Base-by-base conservation (phyloP, 2,329 filamentous ascomycete genomes). In the Fusarium azukiicola region DNA sequence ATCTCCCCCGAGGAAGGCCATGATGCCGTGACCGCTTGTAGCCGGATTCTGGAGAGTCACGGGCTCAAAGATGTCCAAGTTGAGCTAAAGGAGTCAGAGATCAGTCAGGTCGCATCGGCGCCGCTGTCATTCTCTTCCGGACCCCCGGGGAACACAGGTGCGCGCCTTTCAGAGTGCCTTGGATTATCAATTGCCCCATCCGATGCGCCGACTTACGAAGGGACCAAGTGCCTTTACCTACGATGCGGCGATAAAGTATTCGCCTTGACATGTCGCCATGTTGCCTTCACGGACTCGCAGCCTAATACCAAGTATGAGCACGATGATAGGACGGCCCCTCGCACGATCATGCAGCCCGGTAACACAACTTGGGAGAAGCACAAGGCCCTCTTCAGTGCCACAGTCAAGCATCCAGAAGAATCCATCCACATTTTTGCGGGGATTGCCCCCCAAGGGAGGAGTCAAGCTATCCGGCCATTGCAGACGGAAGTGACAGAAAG, bases 151-250 rank as follows among this genome's bases (percentile, higher is more conserved):
- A 27, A 6, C n/a, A 23, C 44, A 10, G 2, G 38, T 13, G 32
- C 8, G 3, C 21, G n/a, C 13, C 44, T 66, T 6, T 71, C 74
- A 0, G 46, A 69, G 27, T 74, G 50, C 54, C 19, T 49, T 19
- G 74, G 71, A 8, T 11, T 50, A 10, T 40, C 44, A 2, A 73
- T 76, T 58, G 71, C 50, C 9, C 12, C 61, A 12, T 71, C 19
- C 5, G 46, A 71, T 5, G 9, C 21, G 12, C 67, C 54, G 11
- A 23, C 4, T 17, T 21, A 40, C 21, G 52, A 66, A n/a, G 74
- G 71, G 16, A 76, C 71, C 17, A 76, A 73, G 54, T 63, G 71
- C 11, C 50, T 74, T 19, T 74, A 74, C 52, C 54, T 77, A n/a
- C 72, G 69, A 7, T 23, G 21, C 10, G 49, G 63, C n/a, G 54